Evolutionary conservation across 495 filamentous ascomycete species (phyloP).

Genomic region (Neurospora sublineolata): DNA sequence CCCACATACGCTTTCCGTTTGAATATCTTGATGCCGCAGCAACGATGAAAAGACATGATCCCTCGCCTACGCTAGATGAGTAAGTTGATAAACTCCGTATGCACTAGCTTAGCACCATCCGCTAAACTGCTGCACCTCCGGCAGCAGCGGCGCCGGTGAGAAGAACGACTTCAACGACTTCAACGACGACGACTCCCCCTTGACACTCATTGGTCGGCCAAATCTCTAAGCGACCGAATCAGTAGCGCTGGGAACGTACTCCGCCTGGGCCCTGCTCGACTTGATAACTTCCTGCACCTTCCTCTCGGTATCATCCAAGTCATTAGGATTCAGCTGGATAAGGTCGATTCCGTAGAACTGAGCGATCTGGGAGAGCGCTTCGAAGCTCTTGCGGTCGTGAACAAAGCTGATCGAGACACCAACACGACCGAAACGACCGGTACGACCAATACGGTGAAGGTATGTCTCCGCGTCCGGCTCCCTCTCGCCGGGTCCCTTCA

Average conservation of each 20-base stretch:
- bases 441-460: conserved; percentile 94
- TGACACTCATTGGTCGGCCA: not conserved
- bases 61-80: not conserved
- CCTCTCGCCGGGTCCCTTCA: conserved; percentile 38
- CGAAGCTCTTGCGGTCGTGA: conserved; percentile 62
- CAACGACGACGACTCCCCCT: not conserved
- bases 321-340: conserved; percentile 40
- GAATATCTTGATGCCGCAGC: not conserved
- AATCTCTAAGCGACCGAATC: not conserved
- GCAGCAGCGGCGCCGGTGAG: not conserved
- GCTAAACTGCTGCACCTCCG: not conserved
- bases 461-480: conserved; percentile 83
- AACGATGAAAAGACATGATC: not conserved
- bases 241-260: conserved; percentile 35
- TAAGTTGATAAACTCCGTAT: not conserved
- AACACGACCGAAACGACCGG: conserved; percentile 93
- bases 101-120: not conserved
- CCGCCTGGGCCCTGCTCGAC: conserved; percentile 56
- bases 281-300: conserved; percentile 75
- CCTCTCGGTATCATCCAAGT: conserved; percentile 82
- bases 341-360: conserved; percentile 50
- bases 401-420: conserved; percentile 92
- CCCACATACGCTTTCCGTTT: not conserved
- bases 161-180: not conserved
- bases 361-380: conserved; percentile 64